Percentiles rank a stretch among this genome's conserved stretches.
phyloP scores from a whole-genome alignment of 768 basidiomycete species.

The Amanita rubescens region DNA sequence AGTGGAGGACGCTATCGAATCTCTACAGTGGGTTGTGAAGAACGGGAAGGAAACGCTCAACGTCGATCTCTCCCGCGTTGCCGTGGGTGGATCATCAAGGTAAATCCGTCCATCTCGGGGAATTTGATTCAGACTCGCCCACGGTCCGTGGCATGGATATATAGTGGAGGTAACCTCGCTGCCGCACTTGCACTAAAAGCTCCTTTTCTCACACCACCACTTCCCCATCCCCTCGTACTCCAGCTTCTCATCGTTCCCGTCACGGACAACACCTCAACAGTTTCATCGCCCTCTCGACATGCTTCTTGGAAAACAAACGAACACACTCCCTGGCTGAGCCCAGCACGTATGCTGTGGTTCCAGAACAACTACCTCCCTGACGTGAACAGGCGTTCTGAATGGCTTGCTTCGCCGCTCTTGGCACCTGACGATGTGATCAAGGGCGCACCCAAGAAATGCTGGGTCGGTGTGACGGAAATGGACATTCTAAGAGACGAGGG shows the following conservation, averaged over 20 bases:
- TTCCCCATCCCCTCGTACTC: slow-evolving; percentile 40
- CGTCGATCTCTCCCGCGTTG: slow-evolving; percentile 46
- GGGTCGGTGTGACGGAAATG: slow-evolving; percentile 56
- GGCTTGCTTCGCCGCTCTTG: slow-evolving; percentile 68
- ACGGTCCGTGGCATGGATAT: not conserved
- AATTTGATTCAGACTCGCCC: not conserved
- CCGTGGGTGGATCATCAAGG: slow-evolving; percentile 73
- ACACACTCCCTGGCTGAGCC: slow-evolving; percentile 51
- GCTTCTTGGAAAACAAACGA: slow-evolving; percentile 50
- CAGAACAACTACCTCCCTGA: slow-evolving; percentile 60
- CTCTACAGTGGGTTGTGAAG: slow-evolving; percentile 51
- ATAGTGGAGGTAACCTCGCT: slow-evolving; percentile 65
- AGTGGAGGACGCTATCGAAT: slow-evolving; percentile 62
- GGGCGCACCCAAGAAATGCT: slow-evolving; percentile 37
- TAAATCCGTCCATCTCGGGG: slow-evolving; percentile 15
- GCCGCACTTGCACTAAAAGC: slow-evolving; percentile 61
- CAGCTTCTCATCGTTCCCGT: slow-evolving; percentile 69
- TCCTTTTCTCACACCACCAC: slow-evolving; percentile 35
- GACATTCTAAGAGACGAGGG: slow-evolving; percentile 68
- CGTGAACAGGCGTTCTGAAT: slow-evolving; percentile 48
- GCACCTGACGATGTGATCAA: slow-evolving; percentile 48
- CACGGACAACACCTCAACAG: slow-evolving; percentile 58
- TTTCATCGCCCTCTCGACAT: not conserved
- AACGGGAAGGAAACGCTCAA: slow-evolving; percentile 40
- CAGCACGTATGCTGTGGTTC: slow-evolving; percentile 71